Conservation (phyloP, 1,284 basidiomycete genomes). For the Ceratobasidium sp. region DNA sequence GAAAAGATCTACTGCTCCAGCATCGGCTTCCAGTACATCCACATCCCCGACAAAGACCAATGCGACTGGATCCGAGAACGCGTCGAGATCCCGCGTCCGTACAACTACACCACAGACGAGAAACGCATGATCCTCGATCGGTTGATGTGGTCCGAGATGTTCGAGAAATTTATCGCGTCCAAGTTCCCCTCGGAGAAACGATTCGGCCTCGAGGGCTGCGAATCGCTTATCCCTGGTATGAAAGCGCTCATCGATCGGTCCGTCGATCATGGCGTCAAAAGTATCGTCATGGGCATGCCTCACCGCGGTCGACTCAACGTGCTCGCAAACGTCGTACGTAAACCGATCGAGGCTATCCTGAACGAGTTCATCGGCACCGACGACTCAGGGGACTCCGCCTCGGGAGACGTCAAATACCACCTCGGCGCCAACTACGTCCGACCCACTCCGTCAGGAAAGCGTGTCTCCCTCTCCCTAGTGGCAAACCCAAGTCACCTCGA, state of each 20-base stretch:
- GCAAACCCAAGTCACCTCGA: conserved; percentile 99
- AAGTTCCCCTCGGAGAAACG: conserved; percentile 99
- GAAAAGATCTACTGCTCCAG: conserved; percentile 97
- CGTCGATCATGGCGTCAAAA: conserved; percentile 95
- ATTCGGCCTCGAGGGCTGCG: conserved; percentile 98
- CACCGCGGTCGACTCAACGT: conserved; percentile 99
- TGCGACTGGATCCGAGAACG: conserved; percentile 99
- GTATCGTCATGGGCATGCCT: conserved; percentile 99
- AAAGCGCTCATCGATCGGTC: conserved; percentile 95
- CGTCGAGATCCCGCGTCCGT: conserved; percentile 96
- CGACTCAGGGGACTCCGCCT: conserved; percentile 80
- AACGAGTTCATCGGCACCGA: conserved; percentile 92
- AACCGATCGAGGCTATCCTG: conserved; percentile 97
- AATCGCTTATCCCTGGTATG: conserved; percentile 98
- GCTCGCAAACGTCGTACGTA: conserved; percentile 97
- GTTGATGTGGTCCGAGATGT: conserved; percentile 99
- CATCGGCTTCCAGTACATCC: conserved; percentile 97
- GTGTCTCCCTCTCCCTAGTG: conserved; percentile 96
- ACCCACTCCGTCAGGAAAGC: conserved; percentile 98
- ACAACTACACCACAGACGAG: conserved; percentile 96
- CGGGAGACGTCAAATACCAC: conserved; percentile 99
- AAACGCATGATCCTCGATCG: conserved; percentile 99
- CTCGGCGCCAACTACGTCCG: conserved; percentile 99
- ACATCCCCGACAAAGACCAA: conserved; percentile 98
- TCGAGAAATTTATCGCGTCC: conserved; percentile 98